These are phyloP conservation scores for Suillus americanus DNA, from an alignment of 768 basidiomycete species.

Conservation along the genomic window DNA sequence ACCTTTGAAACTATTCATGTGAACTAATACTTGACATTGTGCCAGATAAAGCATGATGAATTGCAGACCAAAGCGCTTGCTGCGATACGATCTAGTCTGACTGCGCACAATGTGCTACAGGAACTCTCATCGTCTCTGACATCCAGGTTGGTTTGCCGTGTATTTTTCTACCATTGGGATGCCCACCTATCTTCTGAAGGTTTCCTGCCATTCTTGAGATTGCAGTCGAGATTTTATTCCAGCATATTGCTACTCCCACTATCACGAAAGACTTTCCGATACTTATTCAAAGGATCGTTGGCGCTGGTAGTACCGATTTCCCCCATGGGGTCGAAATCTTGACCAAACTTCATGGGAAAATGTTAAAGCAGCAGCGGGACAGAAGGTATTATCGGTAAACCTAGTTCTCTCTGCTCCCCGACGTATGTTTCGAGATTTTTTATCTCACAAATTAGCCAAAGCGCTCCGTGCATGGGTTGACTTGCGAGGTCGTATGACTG, in stretches of 20 bases:
- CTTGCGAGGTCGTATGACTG: background rate
- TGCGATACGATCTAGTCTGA: slow-evolving; percentile 15
- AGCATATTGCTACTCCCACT: slow-evolving; percentile 2
- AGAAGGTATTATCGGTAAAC: too few species aligned
- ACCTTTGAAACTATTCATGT: too few species aligned
- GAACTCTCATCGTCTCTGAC: slow-evolving; percentile 27
- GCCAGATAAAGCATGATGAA: slow-evolving; percentile 19
- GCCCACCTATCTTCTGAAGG: background rate
- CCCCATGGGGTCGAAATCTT: slow-evolving; percentile 11
- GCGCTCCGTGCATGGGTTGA: background rate
- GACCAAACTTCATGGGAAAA: slow-evolving; percentile 3
- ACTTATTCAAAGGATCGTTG: slow-evolving; percentile 4
- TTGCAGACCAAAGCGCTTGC: slow-evolving; percentile 19
- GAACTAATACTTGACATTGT: background rate
- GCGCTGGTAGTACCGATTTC: background rate
- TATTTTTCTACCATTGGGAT: too few species aligned
- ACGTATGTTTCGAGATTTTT: background rate
- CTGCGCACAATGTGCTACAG: slow-evolving; percentile 19
- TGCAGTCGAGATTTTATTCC: slow-evolving; percentile 5
- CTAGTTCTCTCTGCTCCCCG: too few species aligned
- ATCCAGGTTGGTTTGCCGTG: slow-evolving; percentile 16
- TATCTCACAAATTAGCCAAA: background rate
- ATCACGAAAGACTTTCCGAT: slow-evolving; percentile 2
- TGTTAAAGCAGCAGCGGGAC: background rate
- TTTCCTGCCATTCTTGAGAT: slow-evolving; percentile 5